Evolutionary conservation across 345 rosid genomes (phyloP), one percentile per base, ranked within the genome.

Genomic region (Mallotus nudiflorus): DNA sequence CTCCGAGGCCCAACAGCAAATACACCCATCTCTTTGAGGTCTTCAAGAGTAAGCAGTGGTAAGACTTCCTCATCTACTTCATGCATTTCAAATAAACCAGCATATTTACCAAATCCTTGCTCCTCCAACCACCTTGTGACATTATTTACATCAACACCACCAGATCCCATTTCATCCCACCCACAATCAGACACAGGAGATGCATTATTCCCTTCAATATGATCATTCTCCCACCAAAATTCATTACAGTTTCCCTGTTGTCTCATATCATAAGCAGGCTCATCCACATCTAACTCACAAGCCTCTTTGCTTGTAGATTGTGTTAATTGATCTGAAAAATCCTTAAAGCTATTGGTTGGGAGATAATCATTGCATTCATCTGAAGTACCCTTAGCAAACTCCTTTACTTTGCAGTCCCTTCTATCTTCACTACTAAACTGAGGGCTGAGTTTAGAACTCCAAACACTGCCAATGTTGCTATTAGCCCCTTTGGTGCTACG

Each of bases 21-120:
- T 12, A 84, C 61, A 24, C 91, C 91, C 78, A 86, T 86, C 69
- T 86, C 90, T 79, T 81, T 86, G 63, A 86, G 90, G 75, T 86
- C 90, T 72, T 80, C 84, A 42, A 83, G 67, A 12, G 91, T 87
- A 74, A 87, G 87, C 1, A 83, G 70, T 0, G 86, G 88, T 77
- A 87, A 49, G 45, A 82, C 69, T 68, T 84, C 85, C 61, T 80
- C 78, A 42, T 87, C 91, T 54, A 84, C 91, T 74, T 84, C 85
- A 55, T 87, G 91, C 80, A 78, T 71, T 66, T 81, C 80, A 7
- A 86, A 86, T 31, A 81, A 20, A 15, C 70, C 68, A 14, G 85
- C 84, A 44, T 84, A 87, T 73, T 75, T 78, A 4, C 88, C 82
- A 33, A 84, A 78, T n/a, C 91, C 91, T 24, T 48, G 59, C 31